Percentiles rank a stretch among this genome's conserved stretches.
Evolutionary conservation across 202 grass and related monocot genomes (phyloP).

Genomic region (Panicum virgatum): DNA sequence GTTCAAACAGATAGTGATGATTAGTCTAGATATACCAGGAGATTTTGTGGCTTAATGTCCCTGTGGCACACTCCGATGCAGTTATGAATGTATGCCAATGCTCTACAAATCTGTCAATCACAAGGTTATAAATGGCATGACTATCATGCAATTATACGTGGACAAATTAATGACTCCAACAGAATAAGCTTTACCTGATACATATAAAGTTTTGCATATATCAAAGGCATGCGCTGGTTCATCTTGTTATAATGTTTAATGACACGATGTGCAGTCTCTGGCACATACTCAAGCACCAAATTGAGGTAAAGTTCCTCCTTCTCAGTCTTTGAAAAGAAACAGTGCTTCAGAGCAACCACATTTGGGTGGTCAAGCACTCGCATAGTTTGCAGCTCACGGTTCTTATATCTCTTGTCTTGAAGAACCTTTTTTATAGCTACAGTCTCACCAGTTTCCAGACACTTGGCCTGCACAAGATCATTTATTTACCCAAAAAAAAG

Average conservation of each 20-base stretch:
- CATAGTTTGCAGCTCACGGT: conserved; percentile 79
- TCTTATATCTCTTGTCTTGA: conserved; percentile 88
- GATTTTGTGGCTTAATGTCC: conserved; percentile 93
- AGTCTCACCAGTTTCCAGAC: conserved; percentile 73
- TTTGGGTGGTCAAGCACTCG: conserved; percentile 84
- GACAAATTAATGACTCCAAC: not conserved
- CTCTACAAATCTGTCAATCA: conserved; percentile 74
- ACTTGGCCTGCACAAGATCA: conserved; percentile 59
- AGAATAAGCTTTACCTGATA: conserved; percentile 64
- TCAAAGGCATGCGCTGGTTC: conserved; percentile 76
- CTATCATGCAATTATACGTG: not conserved
- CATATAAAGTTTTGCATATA: conserved; percentile 84
- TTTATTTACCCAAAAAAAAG: not conserved
- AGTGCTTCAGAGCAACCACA: conserved; percentile 76
- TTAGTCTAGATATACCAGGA: conserved; percentile 57
- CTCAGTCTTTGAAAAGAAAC: conserved; percentile 85
- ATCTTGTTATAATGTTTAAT: conserved; percentile 80
- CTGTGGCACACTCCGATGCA: conserved; percentile 84
- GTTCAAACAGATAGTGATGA: conserved; percentile 33
- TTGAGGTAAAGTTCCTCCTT: conserved; percentile 89
- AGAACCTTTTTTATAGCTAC: conserved; percentile 92
- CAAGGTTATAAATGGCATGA: conserved; percentile 18
- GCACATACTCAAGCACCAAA: conserved; percentile 90
- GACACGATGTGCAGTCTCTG: conserved; percentile 81
- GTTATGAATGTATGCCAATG: conserved; percentile 77